Evolutionary conservation across 441 rosid genomes (phyloP), one percentile per base, ranked within the genome.

Genomic region (Bocquillonia castaneifolia): DNA sequence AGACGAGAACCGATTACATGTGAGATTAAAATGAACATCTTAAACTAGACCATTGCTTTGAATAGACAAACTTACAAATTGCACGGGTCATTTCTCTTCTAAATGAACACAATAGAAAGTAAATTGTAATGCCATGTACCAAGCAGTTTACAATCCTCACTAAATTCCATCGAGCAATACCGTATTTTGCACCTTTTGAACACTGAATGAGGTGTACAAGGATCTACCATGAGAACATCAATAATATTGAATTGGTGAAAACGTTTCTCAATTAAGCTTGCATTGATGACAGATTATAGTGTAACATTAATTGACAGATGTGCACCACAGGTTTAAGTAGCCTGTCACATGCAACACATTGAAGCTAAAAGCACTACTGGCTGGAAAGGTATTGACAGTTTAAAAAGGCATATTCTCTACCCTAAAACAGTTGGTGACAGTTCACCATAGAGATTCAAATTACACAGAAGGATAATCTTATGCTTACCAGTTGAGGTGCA

Each of bases 1-100:
- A 77, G 66, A 52, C n/a, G 23, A 64, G 45, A 53, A 28, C 54
- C 59, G 53, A 40, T 37, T 23, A 55, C 13, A n/a, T 9, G 64
- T 63, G 29, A 67, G 55, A 67, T 39, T 26, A 72, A 3, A 37
- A 29, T 9, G 51, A 2, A 36, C 12, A 48, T 32, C 68, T n/a
- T 34, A 25, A 64, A 50, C 15, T 37, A 39, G 14, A 67, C 15
- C n/a, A 17, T 67, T 32, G 18, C 10, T 34, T 59, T 26, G 7
- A 53, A 67, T 10, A 39, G 9, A 10, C 34, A 58, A 66, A 66
- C 6, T 22, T 17, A 22, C 28, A 45, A 37, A 40, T 9, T 10
- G 18, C 17, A 26, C 2, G 2, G 51, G 18, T 53, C 34, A 42
- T 45, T 36, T 42, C 48, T 58, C 42, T 44, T 40, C 31, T 40